Evolutionary conservation across 192 early-diverging fungal genomes (phyloP).

Genomic region (Linnemannia elongata): DNA sequence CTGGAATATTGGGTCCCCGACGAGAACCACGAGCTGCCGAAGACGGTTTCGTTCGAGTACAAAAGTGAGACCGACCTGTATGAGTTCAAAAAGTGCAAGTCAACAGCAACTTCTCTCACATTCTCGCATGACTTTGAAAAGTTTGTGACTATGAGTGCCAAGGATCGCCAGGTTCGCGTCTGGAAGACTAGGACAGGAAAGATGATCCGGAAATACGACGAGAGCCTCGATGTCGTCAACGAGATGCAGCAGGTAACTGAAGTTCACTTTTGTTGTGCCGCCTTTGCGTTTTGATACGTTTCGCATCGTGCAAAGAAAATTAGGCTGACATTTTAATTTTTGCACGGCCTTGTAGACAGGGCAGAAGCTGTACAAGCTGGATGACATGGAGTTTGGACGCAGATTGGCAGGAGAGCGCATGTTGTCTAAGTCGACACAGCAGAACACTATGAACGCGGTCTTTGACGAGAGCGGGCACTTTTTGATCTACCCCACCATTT

Average conservation of each 20-base stretch:
- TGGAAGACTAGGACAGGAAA: slow-evolving; percentile 90
- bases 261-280: background rate
- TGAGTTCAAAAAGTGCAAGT: slow-evolving; percentile 94
- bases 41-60: slow-evolving; percentile 77
- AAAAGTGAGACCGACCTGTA: slow-evolving; percentile 98
- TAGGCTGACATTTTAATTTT: background rate
- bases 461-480: slow-evolving; percentile 95
- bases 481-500: slow-evolving; percentile 91
- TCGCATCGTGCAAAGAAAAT: background rate
- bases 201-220: slow-evolving; percentile 91
- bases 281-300: background rate
- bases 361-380: slow-evolving; percentile 80
- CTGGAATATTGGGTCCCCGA: slow-evolving; percentile 95
- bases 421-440: slow-evolving; percentile 81
- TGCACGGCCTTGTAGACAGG: slow-evolving; percentile 65
- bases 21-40: slow-evolving; percentile 72
- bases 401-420: slow-evolving; percentile 91
- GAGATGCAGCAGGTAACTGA: slow-evolving; percentile 85
- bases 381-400: slow-evolving; percentile 99
- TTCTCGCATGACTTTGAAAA: slow-evolving; percentile 86
- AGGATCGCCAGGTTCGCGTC: slow-evolving; percentile 87
- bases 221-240: slow-evolving; percentile 82
- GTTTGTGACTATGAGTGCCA: slow-evolving; percentile 91
- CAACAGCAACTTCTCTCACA: slow-evolving; percentile 80
- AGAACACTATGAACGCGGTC: slow-evolving; percentile 77